phyloP scores from a whole-genome alignment of 805 yeast species.

The Candida maesae region DNA sequence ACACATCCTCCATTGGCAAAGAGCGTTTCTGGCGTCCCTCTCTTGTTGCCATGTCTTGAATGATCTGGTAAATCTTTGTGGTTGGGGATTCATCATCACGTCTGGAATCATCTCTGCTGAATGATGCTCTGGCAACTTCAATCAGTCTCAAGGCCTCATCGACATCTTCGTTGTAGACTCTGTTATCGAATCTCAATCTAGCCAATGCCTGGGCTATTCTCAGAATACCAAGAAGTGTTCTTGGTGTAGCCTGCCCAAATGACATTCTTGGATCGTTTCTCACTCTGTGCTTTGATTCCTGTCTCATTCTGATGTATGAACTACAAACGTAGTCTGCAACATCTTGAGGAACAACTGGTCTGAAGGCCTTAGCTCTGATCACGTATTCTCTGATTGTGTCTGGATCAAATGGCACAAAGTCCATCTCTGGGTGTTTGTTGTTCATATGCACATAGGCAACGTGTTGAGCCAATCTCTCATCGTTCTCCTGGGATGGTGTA shows the following conservation, averaged over 20 bases:
- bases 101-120: conserved; percentile 48
- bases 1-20: conserved; percentile 45
- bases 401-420: conserved; percentile 73
- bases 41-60: conserved; percentile 52
- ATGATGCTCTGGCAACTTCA: conserved; percentile 82
- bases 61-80: conserved; percentile 67
- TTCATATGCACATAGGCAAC: conserved; percentile 96
- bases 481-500: conserved; percentile 72
- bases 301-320: conserved; percentile 86
- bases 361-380: conserved; percentile 74
- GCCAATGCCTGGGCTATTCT: conserved; percentile 96
- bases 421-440: conserved; percentile 77
- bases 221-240: conserved; percentile 86
- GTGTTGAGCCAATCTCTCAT: conserved; percentile 85
- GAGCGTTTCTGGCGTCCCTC: conserved; percentile 31
- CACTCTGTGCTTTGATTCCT: conserved; percentile 79
- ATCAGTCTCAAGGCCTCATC: conserved; percentile 91
- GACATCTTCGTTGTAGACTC: conserved; percentile 74
- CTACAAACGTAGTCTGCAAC: conserved; percentile 86
- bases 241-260: conserved; percentile 91
- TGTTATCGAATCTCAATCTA: conserved; percentile 73
- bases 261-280: conserved; percentile 60
- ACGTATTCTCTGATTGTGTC: conserved; percentile 81
- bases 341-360: conserved; percentile 80
- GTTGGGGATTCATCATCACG: conserved; percentile 60